These are phyloP conservation scores for Crassisporium funariophilum DNA, from an alignment of 768 basidiomycete genomes.

Conservation along the genomic window DNA sequence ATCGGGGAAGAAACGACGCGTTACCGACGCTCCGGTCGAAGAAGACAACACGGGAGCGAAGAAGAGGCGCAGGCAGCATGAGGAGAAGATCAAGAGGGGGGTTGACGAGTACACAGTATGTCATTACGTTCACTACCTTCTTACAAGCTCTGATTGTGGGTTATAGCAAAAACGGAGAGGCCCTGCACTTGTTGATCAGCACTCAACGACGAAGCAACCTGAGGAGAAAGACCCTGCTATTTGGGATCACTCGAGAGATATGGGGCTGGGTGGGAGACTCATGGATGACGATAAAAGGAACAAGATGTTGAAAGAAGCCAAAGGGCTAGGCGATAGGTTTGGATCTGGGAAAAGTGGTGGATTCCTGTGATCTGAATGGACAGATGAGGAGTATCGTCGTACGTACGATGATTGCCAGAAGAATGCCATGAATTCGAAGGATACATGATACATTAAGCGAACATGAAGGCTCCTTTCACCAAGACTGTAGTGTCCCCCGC, in stretches of 20 bases:
- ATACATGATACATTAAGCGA: no score
- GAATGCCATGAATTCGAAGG: no score
- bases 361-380: slow-evolving; percentile 46
- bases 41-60: slow-evolving; percentile 44
- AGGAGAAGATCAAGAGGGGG: slow-evolving; percentile 62
- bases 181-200: slow-evolving; percentile 56
- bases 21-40: slow-evolving; percentile 51
- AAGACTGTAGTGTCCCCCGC: no score
- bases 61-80: slow-evolving; percentile 66
- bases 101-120: slow-evolving; percentile 82
- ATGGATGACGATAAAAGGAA: slow-evolving; percentile 87
- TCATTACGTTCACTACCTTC: slow-evolving; percentile 13
- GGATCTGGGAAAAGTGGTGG: slow-evolving; percentile 71
- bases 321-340: slow-evolving; percentile 81
- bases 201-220: slow-evolving; percentile 38
- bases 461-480: no score
- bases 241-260: slow-evolving; percentile 93
- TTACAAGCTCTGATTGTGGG: neutral
- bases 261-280: slow-evolving; percentile 82
- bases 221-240: slow-evolving; percentile 63
- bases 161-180: slow-evolving; percentile 50
- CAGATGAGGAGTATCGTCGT: neutral
- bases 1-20: slow-evolving; percentile 83
- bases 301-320: slow-evolving; percentile 79
- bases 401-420: neutral